Conservation (phyloP, 768 basidiomycete species). For the Suillus cothurnatus region DNA sequence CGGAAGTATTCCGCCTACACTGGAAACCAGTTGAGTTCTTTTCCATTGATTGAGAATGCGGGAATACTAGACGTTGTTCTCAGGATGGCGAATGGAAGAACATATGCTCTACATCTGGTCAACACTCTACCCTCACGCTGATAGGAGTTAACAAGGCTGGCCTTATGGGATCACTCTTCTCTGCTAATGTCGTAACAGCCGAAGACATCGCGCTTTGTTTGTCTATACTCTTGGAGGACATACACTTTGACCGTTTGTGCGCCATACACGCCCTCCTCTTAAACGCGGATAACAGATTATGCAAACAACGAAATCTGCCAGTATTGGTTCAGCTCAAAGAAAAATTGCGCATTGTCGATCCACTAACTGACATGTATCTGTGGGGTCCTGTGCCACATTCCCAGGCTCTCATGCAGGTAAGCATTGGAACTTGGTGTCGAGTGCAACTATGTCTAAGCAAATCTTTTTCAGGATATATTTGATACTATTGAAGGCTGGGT, state of each 20-base stretch:
- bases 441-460: constrained; percentile 1
- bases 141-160: constrained; percentile 32
- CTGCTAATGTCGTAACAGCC: constrained; percentile 21
- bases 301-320: constrained; percentile 25
- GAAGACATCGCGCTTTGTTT: constrained; percentile 36
- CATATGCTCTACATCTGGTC: background rate
- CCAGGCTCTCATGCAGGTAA: constrained; percentile 22
- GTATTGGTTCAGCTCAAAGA: constrained; percentile 23
- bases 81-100: constrained; percentile 20
- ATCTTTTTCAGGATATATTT: constrained; percentile 27
- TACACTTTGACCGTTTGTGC: constrained; percentile 29
- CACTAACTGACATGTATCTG: constrained; percentile 19
- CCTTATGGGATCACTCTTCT: constrained; percentile 36
- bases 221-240: constrained; percentile 20
- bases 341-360: constrained; percentile 15
- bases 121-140: constrained; percentile 15
- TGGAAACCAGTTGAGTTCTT: constrained; percentile 15
- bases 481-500: constrained; percentile 30
- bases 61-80: constrained; percentile 1
- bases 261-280: constrained; percentile 38
- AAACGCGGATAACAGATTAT: constrained; percentile 35
- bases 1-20: constrained; percentile 16
- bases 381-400: constrained; percentile 24
- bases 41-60: background rate
- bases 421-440: background rate